Evolutionary conservation across 306 rosid genomes (phyloP), one percentile per base, ranked within the genome.

Genomic region (Trifolium repens): DNA sequence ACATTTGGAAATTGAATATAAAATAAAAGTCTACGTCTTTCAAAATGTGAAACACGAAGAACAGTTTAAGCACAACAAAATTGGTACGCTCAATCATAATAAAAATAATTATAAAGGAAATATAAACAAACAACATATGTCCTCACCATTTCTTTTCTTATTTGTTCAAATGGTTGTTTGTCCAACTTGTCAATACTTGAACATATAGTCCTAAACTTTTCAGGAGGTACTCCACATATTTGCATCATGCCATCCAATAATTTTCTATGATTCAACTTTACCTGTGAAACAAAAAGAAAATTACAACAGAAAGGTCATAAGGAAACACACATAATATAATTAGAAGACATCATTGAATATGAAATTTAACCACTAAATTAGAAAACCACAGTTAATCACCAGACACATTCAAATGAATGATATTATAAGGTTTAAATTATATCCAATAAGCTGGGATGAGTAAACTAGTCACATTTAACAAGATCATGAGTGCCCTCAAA

Each of bases 181-280:
- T 94, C 97, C 69, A 90, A 86, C 79, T 94, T 92, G 89, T 94
- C 99, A 47, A 94, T 89, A 77, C 93, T 94, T 50, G 99, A 90
- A 78, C 97, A 94, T 76, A 94, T 94, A 71, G 99, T 92, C 84
- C 99, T 92, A 75, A 94, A 94, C 82, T 94, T 92, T 73, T 91
- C 89, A 11, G 91, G 82, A 15, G 93, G 99, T 59, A 94, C 98
- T 63, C 99, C 96, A 84, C 97, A 92, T 70, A 92, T 88, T 81
- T 88, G 91, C 86, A 94, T 86, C 99, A 92, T 92, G 74, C 97
- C 96, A 84, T 92, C 97, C 76, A 94, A 84, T 78, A 92, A 72
- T 88, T 84, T 89, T 69, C 97, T 87, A 55, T 94, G 97, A 74
- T 89, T 94, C 89, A 94, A 83, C 71, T 94, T 94, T 74, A 94